Conservation (phyloP, 2,329 filamentous ascomycete genomes). For the Colletotrichum aenigma region DNA sequence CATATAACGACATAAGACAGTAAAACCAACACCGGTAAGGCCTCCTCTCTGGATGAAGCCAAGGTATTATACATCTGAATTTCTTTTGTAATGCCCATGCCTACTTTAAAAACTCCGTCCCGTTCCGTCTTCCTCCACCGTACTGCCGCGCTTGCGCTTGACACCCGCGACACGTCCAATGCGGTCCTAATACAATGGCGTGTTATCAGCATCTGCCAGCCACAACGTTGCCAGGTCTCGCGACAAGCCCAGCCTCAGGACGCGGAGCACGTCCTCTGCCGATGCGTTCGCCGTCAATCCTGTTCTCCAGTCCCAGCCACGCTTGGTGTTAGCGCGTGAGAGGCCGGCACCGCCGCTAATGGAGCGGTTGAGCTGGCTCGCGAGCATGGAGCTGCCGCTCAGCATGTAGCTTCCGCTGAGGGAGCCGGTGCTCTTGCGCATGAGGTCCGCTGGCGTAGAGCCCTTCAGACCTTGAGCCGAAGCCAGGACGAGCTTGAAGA, state of each 20-base stretch:
- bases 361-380: constrained; percentile 65
- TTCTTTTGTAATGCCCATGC: constrained; percentile 1
- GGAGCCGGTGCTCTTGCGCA: constrained; percentile 58
- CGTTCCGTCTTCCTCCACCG: not conserved
- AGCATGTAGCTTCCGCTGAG: constrained; percentile 67
- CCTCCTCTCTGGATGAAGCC: not conserved
- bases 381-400: constrained; percentile 75
- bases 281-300: constrained; percentile 73
- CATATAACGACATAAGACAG: not conserved
- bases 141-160: constrained; percentile 10
- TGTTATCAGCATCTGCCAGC: constrained; percentile 68
- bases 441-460: constrained; percentile 67
- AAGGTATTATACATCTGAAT: constrained; percentile 6
- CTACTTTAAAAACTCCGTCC: not conserved
- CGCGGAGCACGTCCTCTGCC: constrained; percentile 73
- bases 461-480: constrained; percentile 68
- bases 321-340: constrained; percentile 42
- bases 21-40: not conserved
- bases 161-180: constrained; percentile 10
- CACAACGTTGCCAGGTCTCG: constrained; percentile 75
- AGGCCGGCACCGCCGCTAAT: constrained; percentile 48
- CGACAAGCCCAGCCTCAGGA: constrained; percentile 75
- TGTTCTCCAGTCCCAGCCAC: constrained; percentile 79
- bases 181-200: constrained; percentile 42
- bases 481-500: constrained; percentile 76